phyloP scores from a whole-genome alignment of 768 basidiomycete species.

The Termitomyces sp. region DNA sequence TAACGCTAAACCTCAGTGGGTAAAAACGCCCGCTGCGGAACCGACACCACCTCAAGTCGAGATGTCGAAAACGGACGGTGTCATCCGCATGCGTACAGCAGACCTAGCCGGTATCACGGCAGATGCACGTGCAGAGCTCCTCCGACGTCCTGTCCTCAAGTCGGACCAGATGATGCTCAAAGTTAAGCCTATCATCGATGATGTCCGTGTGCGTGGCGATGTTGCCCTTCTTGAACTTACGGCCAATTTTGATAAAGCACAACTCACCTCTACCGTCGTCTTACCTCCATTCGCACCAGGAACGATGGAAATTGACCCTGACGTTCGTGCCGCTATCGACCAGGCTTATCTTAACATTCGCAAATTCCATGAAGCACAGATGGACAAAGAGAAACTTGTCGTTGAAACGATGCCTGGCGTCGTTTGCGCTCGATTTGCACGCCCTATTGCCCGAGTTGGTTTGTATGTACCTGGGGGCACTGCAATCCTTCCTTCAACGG shows the following conservation, averaged over 20 bases:
- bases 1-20: constrained; percentile 88
- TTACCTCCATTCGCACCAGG: constrained; percentile 76
- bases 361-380: constrained; percentile 89
- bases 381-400: constrained; percentile 60
- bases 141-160: constrained; percentile 87
- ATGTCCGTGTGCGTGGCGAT: constrained; percentile 83
- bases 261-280: constrained; percentile 64
- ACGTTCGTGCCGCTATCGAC: constrained; percentile 81
- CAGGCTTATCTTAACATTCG: constrained; percentile 87
- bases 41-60: constrained; percentile 8
- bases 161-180: constrained; percentile 87
- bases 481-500: constrained; percentile 92
- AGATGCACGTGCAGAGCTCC: constrained; percentile 60
- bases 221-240: constrained; percentile 83
- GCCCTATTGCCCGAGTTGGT: constrained; percentile 94
- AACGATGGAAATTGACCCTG: constrained; percentile 53
- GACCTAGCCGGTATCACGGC: constrained; percentile 47
- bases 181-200: constrained; percentile 91
- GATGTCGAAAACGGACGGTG: constrained; percentile 25
- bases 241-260: constrained; percentile 87
- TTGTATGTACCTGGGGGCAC: constrained; percentile 98
- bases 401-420: constrained; percentile 99
- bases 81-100: constrained; percentile 77
- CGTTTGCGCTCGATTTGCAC: constrained; percentile 90
- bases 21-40: constrained; percentile 20